Evolutionary conservation across 1,139 yeast genomes (phyloP), one percentile per base, ranked within the genome.

Genomic region (Suhomyces yuchorum): DNA sequence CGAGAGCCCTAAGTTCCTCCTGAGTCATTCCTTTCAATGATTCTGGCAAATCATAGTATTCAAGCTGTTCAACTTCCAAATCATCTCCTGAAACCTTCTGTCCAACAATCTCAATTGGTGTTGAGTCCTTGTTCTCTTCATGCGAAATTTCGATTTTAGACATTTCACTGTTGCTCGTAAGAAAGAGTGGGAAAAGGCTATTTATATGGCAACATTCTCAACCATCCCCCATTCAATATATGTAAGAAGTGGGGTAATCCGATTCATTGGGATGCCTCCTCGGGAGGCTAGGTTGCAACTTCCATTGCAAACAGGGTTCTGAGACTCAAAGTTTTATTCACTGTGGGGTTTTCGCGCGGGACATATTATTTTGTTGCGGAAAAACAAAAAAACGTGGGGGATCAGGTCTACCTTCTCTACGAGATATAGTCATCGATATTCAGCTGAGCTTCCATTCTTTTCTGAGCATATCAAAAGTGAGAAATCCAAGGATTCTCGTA

Each of bases 1-100:
- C 80, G 42, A 73, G 65, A 8, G 50, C 56, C 39, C 59, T 66
- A 37, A 75, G 64, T 52, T 73, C 78, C 39, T 70, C 77, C 40
- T 62, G 67, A 8, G 69, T 51, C 56, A 68, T 56, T 17, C 59
- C 62, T 51, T 58, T 62, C 44, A 73, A 64, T 9, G 72, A 62
- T 34, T 68, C 75, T 1, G 78, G 78, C 32, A 54, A 47, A 35
- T 55, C 49, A 22, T 38, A 47, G 33, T 54, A 52, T 20, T 51
- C 47, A 6, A 36, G 43, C 3, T 28, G 40, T 28, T 45, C 50
- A 2, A 12, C 51, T 15, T 17, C 28, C 3, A 41, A 26, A 8
- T 37, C 30, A 17, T 45, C 49, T 18, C 46, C 51, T 2, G 46
- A 37, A n/a, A 40, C n/a, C 12, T 30, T 36, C 4, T 8, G 37